Percentiles rank a stretch among this genome's conserved stretches.
These are phyloP conservation scores for Fraxinus floribunda DNA, from an alignment of 305 asterid species.

Conservation along the genomic window DNA sequence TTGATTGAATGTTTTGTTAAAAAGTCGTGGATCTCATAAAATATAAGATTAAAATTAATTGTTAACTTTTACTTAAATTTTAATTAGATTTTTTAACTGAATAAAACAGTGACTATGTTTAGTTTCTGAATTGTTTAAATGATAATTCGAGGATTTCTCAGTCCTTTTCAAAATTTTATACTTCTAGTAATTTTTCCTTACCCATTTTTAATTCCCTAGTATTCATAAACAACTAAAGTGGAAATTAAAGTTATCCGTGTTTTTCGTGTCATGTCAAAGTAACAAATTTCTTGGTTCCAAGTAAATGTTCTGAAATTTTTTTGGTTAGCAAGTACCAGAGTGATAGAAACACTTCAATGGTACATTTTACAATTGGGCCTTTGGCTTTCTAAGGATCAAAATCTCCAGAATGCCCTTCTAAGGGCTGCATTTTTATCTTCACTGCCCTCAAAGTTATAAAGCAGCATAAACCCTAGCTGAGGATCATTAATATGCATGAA, in stretches of 20 bases:
- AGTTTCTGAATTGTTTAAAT: not conserved
- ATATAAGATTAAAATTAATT: too few species aligned
- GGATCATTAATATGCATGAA: not conserved
- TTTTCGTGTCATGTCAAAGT: not conserved
- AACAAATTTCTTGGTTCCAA: not conserved
- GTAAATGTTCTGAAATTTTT: not conserved
- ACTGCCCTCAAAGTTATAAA: conserved; percentile 37
- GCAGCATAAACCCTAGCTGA: not conserved
- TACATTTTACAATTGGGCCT: conserved; percentile 24
- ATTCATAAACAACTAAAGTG: too few species aligned
- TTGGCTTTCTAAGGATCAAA: conserved; percentile 29
- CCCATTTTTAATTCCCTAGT: not conserved
- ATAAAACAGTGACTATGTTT: too few species aligned
- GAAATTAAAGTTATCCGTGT: not conserved
- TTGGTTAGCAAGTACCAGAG: conserved; percentile 27
- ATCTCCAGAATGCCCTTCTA: conserved; percentile 48
- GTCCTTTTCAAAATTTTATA: not conserved
- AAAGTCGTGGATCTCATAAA: too few species aligned
- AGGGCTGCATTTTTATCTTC: conserved; percentile 52
- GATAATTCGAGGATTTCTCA: not conserved
- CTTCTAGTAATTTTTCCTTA: not conserved
- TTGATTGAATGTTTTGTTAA: too few species aligned
- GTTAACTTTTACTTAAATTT: too few species aligned
- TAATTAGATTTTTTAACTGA: too few species aligned
- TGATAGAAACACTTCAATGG: conserved; percentile 54